Evolutionary conservation across 352 stramenopile genomes (phyloP).

Genomic region (Phytopythium kandeliae): DNA sequence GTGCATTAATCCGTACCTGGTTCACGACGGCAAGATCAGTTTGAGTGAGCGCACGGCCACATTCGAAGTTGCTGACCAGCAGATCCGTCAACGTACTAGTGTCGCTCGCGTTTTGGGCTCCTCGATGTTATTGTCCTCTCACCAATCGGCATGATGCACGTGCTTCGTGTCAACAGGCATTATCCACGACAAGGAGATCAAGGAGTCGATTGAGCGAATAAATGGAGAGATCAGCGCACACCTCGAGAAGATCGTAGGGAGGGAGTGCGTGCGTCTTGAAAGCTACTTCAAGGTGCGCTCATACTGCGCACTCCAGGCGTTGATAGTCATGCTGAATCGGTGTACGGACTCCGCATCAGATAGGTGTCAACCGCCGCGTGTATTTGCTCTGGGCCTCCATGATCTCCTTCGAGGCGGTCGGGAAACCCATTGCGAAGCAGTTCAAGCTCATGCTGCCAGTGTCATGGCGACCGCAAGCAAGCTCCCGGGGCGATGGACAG

Average conservation of each 20-base stretch:
- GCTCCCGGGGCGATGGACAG: background rate
- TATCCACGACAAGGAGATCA: constrained; percentile 39
- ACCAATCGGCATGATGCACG: no score
- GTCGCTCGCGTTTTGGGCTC: no score
- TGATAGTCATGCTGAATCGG: background rate
- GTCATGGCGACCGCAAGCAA: constrained; percentile 5
- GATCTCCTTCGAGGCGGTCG: constrained; percentile 48
- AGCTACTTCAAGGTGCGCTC: constrained; percentile 64
- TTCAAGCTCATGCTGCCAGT: constrained; percentile 29
- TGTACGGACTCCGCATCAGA: constrained; percentile 13
- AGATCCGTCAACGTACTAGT: constrained; percentile 43
- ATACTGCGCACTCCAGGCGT: background rate
- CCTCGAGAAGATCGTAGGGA: constrained; percentile 53
- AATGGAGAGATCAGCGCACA: constrained; percentile 52
- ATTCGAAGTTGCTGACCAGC: constrained; percentile 44
- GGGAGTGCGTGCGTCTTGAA: constrained; percentile 48
- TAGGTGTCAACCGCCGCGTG: constrained; percentile 50
- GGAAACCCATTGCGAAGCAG: constrained; percentile 38
- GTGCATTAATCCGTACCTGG: constrained; percentile 52
- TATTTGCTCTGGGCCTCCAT: constrained; percentile 70
- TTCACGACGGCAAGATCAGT: constrained; percentile 27
- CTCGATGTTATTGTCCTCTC: background rate
- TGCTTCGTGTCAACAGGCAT: constrained; percentile 34
- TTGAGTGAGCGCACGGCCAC: constrained; percentile 46
- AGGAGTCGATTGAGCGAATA: constrained; percentile 42